A percentile compares a stretch with the other conserved stretches of the same genome.
phyloP scores from a whole-genome alignment of 257 asterid species.

The Solanum sparsipilum region DNA sequence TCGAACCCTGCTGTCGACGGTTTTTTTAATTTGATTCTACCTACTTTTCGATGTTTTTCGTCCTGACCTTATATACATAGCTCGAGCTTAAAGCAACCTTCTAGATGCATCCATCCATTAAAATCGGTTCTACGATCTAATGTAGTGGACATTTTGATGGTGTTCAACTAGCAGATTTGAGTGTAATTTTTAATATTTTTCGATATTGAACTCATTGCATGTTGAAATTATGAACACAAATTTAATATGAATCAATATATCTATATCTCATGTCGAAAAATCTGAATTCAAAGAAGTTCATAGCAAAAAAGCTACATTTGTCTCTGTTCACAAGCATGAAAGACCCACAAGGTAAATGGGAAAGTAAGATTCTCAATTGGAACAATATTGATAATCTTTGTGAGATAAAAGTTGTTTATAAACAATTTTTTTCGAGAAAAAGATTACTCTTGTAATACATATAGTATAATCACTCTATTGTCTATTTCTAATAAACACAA shows the following conservation, averaged over 20 bases:
- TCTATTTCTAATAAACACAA: neutral
- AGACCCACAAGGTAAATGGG: too few relatives aligned
- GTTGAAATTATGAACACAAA: neutral
- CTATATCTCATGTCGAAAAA: neutral
- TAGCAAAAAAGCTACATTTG: neutral
- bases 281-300: neutral
- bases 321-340: too few relatives aligned
- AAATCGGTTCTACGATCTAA: too few relatives aligned
- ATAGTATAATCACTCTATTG: too few relatives aligned
- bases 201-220: neutral
- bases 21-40: too few relatives aligned
- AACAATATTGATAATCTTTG: too few relatives aligned
- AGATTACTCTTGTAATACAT: neutral
- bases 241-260: neutral
- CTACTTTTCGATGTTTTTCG: neutral
- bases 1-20: neutral
- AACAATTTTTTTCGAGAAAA: too few relatives aligned
- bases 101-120: too few relatives aligned
- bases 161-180: neutral
- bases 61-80: too few relatives aligned
- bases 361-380: neutral
- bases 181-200: neutral
- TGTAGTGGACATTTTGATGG: too few relatives aligned
- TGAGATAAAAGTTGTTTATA: too few relatives aligned
- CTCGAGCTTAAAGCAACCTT: too few relatives aligned